Evolutionary conservation across 495 filamentous ascomycete species (phyloP), one percentile per base, ranked within the genome.

Genomic region (Xylaria castorea): DNA sequence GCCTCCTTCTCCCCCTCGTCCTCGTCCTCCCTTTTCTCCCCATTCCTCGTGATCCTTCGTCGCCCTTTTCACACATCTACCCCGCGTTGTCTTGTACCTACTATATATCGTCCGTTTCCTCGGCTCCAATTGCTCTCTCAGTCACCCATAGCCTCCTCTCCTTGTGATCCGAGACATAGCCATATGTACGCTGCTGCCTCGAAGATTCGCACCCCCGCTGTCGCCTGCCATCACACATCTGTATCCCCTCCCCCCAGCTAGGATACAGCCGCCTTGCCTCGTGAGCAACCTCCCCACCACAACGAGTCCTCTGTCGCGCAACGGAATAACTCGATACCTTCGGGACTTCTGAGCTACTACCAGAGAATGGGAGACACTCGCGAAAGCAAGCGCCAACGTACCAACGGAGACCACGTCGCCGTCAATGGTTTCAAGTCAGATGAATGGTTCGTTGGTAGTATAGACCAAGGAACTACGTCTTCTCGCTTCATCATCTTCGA

Each of bases 401-500:
- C 42, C 27, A 61, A 57, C 53, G 63, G 50, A 20, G 62, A 34
- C 61, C 62, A 72, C 18, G 70, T 50, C 12, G 5, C 63, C 50
- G 27, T 71, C 61, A 66, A 71, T 42, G 68, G 62, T 46, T 50
- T 18, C 12, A 38, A 14, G 32, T 12, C 50, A 22, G 69, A 75
- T 20, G 80, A 73, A 61, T 82, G 80, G 78, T 88, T 87, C 58
- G 83, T 88, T 75, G 87, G 87, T 40, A 87, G 85, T 72, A 95
- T 98, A 77, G 95, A 98, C 78, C 93, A 95, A 77, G 95, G 95
- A 30, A 98, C 95, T 8, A 97, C 95, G 18, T 97, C 93, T 75
- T 93, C 95, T 42, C 90, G 95, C 20, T 97, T 97, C 80, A 85
- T 98, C 69, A 94, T 98, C 71, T 97, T 98, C 81, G 90, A 97